Conservation (phyloP, 192 early-diverging fungal genomes). For the Coemansia umbellata region DNA sequence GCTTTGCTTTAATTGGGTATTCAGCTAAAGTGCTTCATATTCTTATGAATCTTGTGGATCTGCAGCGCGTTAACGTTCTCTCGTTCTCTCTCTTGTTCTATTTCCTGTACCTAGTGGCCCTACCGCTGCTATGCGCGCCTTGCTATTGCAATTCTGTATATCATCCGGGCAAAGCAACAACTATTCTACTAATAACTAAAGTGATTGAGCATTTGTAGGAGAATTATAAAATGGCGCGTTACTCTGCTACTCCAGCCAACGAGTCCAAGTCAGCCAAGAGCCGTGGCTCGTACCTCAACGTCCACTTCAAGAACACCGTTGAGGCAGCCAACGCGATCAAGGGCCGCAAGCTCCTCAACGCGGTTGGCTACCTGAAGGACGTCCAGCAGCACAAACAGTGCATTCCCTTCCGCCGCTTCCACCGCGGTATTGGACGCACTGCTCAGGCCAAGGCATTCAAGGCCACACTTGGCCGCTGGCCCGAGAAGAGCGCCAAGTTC, state of each 20-base stretch:
- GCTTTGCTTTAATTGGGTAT: too few relatives aligned
- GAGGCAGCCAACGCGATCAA: conserved; percentile 92
- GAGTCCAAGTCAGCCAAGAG: conserved; percentile 81
- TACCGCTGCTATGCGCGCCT: too few relatives aligned
- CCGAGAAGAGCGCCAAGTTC: conserved; percentile 94
- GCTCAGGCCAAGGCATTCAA: conserved; percentile 93
- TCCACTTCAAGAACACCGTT: conserved; percentile 98
- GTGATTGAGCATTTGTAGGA: too few relatives aligned
- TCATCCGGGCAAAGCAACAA: too few relatives aligned
- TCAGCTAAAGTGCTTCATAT: too few relatives aligned
- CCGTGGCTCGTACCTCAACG: conserved; percentile 90
- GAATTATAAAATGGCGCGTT: conserved; percentile 64
- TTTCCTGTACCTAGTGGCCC: too few relatives aligned
- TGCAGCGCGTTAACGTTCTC: too few relatives aligned
- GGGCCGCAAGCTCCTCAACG: conserved; percentile 89
- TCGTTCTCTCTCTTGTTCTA: too few relatives aligned
- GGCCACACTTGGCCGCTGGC: conserved; percentile 92
- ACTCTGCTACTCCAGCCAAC: conserved; percentile 81
- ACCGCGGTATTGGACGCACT: conserved; percentile 94
- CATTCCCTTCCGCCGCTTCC: conserved; percentile 96
- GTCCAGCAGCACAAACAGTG: conserved; percentile 97
- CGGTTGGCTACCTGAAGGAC: conserved; percentile 86
- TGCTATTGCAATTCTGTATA: too few relatives aligned
- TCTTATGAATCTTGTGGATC: too few relatives aligned
- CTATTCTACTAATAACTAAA: too few relatives aligned